Conservation (phyloP, 768 basidiomycete genomes). For the Galerina marginata region DNA sequence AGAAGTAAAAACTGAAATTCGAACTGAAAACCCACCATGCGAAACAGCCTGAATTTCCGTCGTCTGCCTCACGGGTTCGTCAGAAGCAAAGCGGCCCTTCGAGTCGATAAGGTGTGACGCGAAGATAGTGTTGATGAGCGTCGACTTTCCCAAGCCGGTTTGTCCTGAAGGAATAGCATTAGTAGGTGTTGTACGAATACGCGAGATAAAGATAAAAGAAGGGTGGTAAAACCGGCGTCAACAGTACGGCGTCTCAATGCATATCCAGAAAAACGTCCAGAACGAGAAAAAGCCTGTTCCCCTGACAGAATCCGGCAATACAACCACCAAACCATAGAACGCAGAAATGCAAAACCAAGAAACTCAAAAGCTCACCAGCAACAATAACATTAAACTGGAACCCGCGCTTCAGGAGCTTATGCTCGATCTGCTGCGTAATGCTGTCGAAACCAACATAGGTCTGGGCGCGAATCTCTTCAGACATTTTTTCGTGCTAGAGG, state of each 20-base stretch:
- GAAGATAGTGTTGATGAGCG: constrained; percentile 98
- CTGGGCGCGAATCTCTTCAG: constrained; percentile 84
- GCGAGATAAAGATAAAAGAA: neutral
- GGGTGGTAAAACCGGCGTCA: neutral
- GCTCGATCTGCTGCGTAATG: constrained; percentile 97
- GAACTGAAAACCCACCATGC: constrained; percentile 67
- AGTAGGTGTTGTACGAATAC: neutral
- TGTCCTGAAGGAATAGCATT: constrained; percentile 63
- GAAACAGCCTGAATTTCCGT: constrained; percentile 96
- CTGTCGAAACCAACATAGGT: constrained; percentile 98
- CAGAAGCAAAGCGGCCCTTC: constrained; percentile 88
- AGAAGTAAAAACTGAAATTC: neutral
- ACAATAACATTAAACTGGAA: constrained; percentile 99
- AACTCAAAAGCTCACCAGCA: constrained; percentile 68
- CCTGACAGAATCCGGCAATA: too few species aligned
- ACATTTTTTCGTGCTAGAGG: constrained; percentile 14
- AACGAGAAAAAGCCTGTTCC: too few species aligned
- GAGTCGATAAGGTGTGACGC: constrained; percentile 98
- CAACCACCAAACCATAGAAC: neutral
- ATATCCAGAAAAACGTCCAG: too few species aligned
- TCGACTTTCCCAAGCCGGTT: constrained; percentile 98
- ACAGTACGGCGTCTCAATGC: neutral
- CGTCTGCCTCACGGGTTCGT: constrained; percentile 92
- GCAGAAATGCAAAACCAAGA: neutral
- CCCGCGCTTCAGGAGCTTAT: constrained; percentile 98